A percentile compares a stretch with the other conserved stretches of the same genome.
phyloP scores from a whole-genome alignment of 1,284 basidiomycete genomes.

The Tilletia walkeri region DNA sequence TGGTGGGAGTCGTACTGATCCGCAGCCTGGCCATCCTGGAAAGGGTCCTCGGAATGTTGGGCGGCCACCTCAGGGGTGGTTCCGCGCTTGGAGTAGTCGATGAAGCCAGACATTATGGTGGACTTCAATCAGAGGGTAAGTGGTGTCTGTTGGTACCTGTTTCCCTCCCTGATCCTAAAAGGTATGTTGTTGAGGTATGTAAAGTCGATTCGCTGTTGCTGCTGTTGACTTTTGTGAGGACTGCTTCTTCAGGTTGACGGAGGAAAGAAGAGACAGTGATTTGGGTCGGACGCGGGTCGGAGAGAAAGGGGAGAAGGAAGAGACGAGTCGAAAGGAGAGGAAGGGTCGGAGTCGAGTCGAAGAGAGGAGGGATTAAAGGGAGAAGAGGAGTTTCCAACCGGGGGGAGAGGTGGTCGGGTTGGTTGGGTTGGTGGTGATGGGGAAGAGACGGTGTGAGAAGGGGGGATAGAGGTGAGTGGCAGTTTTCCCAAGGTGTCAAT shows the following conservation, averaged over 20 bases:
- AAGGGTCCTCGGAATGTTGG: conserved; percentile 16
- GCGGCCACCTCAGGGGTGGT: conserved; percentile 17
- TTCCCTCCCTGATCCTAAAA: not conserved
- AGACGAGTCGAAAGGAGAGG: conserved; percentile 12
- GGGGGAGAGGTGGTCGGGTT: not conserved
- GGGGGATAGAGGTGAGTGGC: not conserved
- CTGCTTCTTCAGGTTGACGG: not conserved
- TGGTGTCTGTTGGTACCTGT: not conserved
- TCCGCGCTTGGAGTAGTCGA: conserved; percentile 17
- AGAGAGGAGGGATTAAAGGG: not conserved
- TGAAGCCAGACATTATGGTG: conserved; percentile 14
- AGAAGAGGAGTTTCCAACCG: not conserved
- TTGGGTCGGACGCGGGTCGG: not conserved
- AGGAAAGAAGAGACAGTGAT: not conserved
- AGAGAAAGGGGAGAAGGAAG: not conserved
- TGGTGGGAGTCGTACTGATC: conserved; percentile 11
- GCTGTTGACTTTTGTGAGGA: not conserved
- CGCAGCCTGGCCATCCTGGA: conserved; percentile 14
- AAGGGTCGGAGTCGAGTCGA: not conserved
- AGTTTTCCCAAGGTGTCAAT: too few relatives aligned
- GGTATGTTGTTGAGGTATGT: not conserved
- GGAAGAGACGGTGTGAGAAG: not conserved
- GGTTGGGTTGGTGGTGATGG: not conserved
- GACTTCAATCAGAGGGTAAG: not conserved
- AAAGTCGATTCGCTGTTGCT: not conserved